These are phyloP conservation scores for Aotearoamyces nothofagi DNA, from an alignment of 2,329 filamentous ascomycete species.

Conservation along the genomic window DNA sequence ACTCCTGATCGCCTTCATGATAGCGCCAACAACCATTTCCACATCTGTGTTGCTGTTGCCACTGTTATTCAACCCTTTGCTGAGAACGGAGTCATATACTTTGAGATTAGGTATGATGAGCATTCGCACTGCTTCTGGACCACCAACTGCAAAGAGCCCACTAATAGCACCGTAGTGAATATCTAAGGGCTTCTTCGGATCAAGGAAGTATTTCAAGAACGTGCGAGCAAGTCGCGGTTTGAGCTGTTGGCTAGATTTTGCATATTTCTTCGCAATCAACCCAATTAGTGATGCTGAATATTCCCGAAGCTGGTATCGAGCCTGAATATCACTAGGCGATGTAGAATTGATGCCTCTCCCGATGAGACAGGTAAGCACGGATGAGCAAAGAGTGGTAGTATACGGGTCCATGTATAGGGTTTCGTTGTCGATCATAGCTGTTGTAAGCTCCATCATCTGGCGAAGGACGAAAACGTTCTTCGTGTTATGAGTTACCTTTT, in stretches of 20 bases:
- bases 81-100: conserved; percentile 45
- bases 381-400: conserved; percentile 55
- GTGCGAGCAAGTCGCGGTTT: conserved; percentile 84
- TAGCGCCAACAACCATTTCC: conserved; percentile 39
- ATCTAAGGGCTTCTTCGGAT: conserved; percentile 66
- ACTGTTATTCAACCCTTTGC: conserved; percentile 33
- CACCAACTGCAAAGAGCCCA: conserved; percentile 66
- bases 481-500: conserved; percentile 87
- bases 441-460: conserved; percentile 83
- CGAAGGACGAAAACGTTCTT: conserved; percentile 80
- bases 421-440: conserved; percentile 71
- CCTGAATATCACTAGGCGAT: conserved; percentile 34
- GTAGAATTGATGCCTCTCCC: conserved; percentile 49
- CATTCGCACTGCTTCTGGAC: conserved; percentile 44
- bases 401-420: conserved; percentile 58
- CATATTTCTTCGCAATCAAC: conserved; percentile 68
- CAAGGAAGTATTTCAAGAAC: conserved; percentile 82
- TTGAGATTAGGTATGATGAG: conserved; percentile 52
- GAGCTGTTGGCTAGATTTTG: conserved; percentile 63
- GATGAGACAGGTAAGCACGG: conserved; percentile 83
- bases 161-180: conserved; percentile 82
- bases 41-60: conserved; percentile 36
- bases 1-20: conserved; percentile 38
- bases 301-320: conserved; percentile 71
- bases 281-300: conserved; percentile 71